A percentile compares a stretch with the other conserved stretches of the same genome.
Evolutionary conservation across 2,329 filamentous ascomycete genomes (phyloP).

Genomic region (Xylariaceae sp.): DNA sequence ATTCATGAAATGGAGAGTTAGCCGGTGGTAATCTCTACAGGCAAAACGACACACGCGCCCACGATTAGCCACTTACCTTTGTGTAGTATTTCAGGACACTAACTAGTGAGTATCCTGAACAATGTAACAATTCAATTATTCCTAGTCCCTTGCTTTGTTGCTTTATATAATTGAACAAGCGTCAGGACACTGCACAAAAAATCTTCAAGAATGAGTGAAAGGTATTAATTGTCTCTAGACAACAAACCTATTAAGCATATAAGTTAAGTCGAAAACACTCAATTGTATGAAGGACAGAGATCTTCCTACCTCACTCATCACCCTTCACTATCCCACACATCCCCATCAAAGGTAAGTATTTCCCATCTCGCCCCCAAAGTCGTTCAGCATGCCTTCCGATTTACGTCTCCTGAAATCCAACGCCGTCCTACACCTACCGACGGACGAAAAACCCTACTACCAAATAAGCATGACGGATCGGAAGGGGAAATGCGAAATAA

Average conservation of each 20-base stretch:
- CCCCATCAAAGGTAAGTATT: neutral
- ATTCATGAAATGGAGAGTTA: neutral
- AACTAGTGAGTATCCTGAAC: constrained; percentile 8
- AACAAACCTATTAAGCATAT: neutral
- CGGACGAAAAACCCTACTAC: neutral
- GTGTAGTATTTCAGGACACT: constrained; percentile 14
- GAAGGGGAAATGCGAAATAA: neutral
- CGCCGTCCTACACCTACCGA: neutral
- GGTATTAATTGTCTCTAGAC: neutral
- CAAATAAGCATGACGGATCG: neutral
- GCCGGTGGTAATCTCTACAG: neutral
- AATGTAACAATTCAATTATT: neutral
- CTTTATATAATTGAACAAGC: neutral
- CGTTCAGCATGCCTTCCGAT: constrained; percentile 7
- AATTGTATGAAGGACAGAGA: no score
- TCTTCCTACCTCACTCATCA: no score
- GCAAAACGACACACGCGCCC: neutral
- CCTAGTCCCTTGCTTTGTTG: neutral
- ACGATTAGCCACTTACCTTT: neutral
- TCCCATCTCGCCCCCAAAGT: neutral
- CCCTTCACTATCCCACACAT: neutral
- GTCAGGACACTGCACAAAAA: neutral
- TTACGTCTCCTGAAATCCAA: constrained; percentile 5
- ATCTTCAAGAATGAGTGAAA: neutral
- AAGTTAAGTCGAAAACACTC: neutral